phyloP scores from a whole-genome alignment of 805 yeast species.

The Wickerhamiella allomyrinae region DNA sequence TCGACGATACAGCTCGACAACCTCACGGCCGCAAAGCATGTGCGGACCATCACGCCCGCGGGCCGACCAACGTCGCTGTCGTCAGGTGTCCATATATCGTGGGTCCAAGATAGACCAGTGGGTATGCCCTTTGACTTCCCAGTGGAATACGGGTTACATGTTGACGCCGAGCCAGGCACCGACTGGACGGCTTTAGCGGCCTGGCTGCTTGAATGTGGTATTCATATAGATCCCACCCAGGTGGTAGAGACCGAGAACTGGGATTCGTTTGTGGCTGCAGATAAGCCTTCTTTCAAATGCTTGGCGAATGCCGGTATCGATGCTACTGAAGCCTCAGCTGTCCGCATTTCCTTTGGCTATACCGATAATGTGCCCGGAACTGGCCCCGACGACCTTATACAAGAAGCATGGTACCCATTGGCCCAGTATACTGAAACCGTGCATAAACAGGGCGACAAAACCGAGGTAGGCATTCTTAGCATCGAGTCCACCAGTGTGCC shows the following conservation, averaged over 20 bases:
- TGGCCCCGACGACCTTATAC: constrained; percentile 12
- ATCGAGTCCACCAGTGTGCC: constrained; percentile 1
- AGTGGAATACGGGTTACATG: constrained; percentile 17
- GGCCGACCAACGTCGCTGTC: not conserved
- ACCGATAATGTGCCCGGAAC: not conserved
- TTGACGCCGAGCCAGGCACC: constrained; percentile 20
- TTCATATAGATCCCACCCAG: not conserved
- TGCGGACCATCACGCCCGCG: constrained; percentile 4
- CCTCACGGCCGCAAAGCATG: constrained; percentile 9
- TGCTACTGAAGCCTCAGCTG: not conserved
- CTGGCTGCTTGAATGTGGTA: constrained; percentile 6
- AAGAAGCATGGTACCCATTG: constrained; percentile 17
- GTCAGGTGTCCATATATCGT: constrained; percentile 5
- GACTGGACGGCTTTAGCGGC: constrained; percentile 7
- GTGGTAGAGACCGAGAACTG: constrained; percentile 2
- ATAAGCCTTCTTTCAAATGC: not conserved
- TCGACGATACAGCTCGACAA: constrained; percentile 1
- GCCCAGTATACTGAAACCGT: constrained; percentile 1
- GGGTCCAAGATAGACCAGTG: constrained; percentile 6
- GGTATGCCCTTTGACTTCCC: constrained; percentile 17
- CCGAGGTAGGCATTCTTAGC: constrained; percentile 16
- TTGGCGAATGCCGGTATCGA: not conserved
- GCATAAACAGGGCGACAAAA: not conserved
- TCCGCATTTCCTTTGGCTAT: not conserved
- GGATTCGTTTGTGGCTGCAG: not conserved